These are phyloP conservation scores for Alternaria sp. DNA, from an alignment of 2,329 filamentous ascomycete species.

Conservation along the genomic window DNA sequence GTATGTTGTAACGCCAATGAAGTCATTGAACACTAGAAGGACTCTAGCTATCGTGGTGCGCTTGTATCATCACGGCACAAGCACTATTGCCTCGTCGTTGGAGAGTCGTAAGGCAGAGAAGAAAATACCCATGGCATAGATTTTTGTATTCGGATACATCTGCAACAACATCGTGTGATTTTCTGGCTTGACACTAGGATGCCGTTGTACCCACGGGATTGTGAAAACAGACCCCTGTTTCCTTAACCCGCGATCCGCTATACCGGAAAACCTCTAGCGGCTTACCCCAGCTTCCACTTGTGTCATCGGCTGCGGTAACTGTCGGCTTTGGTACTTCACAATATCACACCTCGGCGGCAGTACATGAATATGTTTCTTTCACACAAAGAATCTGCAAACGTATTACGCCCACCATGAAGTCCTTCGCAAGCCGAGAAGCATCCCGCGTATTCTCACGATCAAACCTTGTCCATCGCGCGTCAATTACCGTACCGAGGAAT, in stretches of 20 bases:
- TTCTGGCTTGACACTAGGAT: not conserved
- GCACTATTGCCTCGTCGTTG: not conserved
- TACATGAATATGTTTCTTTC: slow-evolving; percentile 37
- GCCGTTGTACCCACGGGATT: slow-evolving; percentile 1
- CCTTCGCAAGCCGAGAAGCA: slow-evolving; percentile 42
- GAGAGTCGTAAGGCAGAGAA: not conserved
- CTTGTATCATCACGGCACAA: not conserved
- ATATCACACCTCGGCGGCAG: slow-evolving; percentile 25
- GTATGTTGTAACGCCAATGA: not conserved
- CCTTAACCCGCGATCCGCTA: slow-evolving; percentile 30
- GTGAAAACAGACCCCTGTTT: slow-evolving; percentile 3
- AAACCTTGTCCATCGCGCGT: slow-evolving; percentile 26
- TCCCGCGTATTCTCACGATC: slow-evolving; percentile 37
- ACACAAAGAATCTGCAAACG: slow-evolving; percentile 16
- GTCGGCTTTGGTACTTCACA: slow-evolving; percentile 30
- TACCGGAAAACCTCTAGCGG: slow-evolving; percentile 9
- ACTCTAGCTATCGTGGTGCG: not conserved
- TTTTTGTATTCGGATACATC: not conserved
- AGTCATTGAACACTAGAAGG: too few relatives aligned
- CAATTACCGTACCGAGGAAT: slow-evolving; percentile 35
- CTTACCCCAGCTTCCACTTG: slow-evolving; percentile 31
- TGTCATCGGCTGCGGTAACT: slow-evolving; percentile 22
- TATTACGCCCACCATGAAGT: slow-evolving; percentile 39
- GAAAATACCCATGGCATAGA: not conserved
- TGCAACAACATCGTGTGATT: not conserved